phyloP scores from a whole-genome alignment of 352 stramenopile species.

The Phytophthora palmivora region DNA sequence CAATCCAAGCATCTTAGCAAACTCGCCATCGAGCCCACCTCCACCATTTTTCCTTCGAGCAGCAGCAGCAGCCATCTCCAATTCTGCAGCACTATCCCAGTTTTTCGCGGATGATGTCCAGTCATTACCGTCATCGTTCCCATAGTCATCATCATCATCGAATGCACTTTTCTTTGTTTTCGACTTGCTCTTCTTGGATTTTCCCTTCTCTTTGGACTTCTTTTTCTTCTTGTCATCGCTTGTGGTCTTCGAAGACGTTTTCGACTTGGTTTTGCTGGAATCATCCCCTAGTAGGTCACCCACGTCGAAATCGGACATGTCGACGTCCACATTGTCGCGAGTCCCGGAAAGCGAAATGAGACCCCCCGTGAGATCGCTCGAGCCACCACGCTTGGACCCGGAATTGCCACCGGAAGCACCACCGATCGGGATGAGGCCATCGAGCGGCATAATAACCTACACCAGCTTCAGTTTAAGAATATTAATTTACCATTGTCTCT shows the following conservation, averaged over 20 bases:
- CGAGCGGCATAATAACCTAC: conserved; percentile 45
- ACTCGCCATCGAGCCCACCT: conserved; percentile 59
- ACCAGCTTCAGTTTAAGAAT: not conserved
- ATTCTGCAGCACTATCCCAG: conserved; percentile 36
- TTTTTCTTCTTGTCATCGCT: conserved; percentile 42
- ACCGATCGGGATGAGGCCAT: conserved; percentile 62
- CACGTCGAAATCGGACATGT: conserved; percentile 66
- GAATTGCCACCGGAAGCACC: conserved; percentile 19
- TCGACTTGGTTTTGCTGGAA: conserved; percentile 30
- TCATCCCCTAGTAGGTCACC: conserved; percentile 62
- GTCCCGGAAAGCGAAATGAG: conserved; percentile 59
- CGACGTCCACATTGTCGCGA: conserved; percentile 46
- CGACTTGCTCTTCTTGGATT: conserved; percentile 51
- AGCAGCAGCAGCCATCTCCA: conserved; percentile 35
- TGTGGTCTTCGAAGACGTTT: conserved; percentile 39
- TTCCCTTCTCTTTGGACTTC: conserved; percentile 40
- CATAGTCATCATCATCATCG: conserved; percentile 40
- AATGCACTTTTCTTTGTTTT: conserved; percentile 50
- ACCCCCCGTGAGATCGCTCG: conserved; percentile 61
- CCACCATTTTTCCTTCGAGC: conserved; percentile 51
- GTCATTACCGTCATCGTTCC: conserved; percentile 18
- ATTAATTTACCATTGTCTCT: not conserved
- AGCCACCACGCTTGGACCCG: conserved; percentile 7
- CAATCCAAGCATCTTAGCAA: conserved; percentile 69
- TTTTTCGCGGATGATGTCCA: conserved; percentile 25